Percentiles rank a stretch among this genome's conserved stretches.
These are phyloP conservation scores for Fragaria iinumae DNA, from an alignment of 306 rosid genomes.

Conservation along the genomic window DNA sequence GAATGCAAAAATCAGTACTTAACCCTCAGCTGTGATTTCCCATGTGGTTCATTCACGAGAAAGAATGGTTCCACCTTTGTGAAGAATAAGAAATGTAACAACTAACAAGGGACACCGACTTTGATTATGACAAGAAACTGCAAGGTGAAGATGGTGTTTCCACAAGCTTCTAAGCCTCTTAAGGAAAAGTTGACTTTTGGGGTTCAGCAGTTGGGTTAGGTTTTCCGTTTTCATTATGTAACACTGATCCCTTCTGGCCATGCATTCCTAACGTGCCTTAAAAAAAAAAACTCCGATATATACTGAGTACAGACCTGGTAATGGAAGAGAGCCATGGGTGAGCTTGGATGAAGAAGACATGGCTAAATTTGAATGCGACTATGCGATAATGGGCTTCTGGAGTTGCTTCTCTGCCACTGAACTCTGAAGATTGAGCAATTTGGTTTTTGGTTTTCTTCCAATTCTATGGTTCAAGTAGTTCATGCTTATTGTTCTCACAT, in stretches of 20 bases:
- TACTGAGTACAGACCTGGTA: not conserved
- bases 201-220: slow-evolving; percentile 26
- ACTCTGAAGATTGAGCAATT: not conserved
- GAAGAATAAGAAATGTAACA: slow-evolving; percentile 3
- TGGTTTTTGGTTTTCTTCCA: not conserved
- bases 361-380: not conserved
- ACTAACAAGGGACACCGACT: slow-evolving; percentile 1
- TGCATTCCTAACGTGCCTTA: slow-evolving; percentile 8
- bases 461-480: not conserved
- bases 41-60: slow-evolving; percentile 17
- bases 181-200: slow-evolving; percentile 12
- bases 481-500: not conserved
- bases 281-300: slow-evolving; percentile 5
- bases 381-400: not conserved
- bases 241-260: slow-evolving; percentile 23
- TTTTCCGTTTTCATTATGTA: slow-evolving; percentile 1
- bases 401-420: slow-evolving; percentile 15
- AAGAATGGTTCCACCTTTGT: slow-evolving; percentile 15
- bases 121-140: slow-evolving; percentile 10
- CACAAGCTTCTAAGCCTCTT: not conserved
- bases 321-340: slow-evolving; percentile 22
- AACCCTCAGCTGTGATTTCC: slow-evolving; percentile 3
- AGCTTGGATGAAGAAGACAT: slow-evolving; percentile 12
- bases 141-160: slow-evolving; percentile 11
- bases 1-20: not conserved